A percentile compares a stretch with the other conserved stretches of the same genome.
Conservation (phyloP, 345 rosid genomes). For the Linum lewisii region DNA sequence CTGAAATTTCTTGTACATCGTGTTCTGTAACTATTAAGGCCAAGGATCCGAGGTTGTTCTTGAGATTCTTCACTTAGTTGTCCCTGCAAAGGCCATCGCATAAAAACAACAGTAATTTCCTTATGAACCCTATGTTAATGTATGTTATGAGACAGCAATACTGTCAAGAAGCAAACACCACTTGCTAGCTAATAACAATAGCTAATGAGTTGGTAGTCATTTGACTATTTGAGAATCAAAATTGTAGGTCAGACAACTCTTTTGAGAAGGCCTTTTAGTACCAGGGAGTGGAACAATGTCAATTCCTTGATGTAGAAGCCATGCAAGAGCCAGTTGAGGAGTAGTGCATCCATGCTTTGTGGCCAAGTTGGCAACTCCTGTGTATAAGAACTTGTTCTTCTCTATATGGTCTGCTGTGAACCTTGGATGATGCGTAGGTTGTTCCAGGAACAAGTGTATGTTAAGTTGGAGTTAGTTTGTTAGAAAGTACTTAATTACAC, state of each 20-base stretch:
- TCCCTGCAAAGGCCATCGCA: constrained; percentile 20
- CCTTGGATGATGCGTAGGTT: constrained; percentile 28
- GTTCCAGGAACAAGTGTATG: background rate
- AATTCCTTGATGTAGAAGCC: constrained; percentile 39
- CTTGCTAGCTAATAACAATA: background rate
- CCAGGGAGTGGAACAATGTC: constrained; percentile 45
- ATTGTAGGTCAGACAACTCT: background rate
- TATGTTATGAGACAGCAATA: background rate
- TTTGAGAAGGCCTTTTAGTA: background rate
- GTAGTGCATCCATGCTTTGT: constrained; percentile 29
- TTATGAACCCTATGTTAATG: background rate
- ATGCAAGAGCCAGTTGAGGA: constrained; percentile 45
- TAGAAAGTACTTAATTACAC: too few relatives aligned
- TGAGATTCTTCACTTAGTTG: constrained; percentile 39
- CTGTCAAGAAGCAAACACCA: background rate
- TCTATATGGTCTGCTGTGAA: constrained; percentile 30
- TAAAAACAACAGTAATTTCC: background rate
- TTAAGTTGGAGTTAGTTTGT: background rate
- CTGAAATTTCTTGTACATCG: constrained; percentile 29
- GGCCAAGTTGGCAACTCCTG: constrained; percentile 24
- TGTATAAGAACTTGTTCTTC: constrained; percentile 36
- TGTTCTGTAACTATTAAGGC: constrained; percentile 23
- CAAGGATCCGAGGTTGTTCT: constrained; percentile 34
- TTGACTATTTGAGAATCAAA: background rate
- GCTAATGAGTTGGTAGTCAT: background rate